These are phyloP conservation scores for Monsonia emarginata DNA, from an alignment of 441 rosid genomes.

Conservation along the genomic window DNA sequence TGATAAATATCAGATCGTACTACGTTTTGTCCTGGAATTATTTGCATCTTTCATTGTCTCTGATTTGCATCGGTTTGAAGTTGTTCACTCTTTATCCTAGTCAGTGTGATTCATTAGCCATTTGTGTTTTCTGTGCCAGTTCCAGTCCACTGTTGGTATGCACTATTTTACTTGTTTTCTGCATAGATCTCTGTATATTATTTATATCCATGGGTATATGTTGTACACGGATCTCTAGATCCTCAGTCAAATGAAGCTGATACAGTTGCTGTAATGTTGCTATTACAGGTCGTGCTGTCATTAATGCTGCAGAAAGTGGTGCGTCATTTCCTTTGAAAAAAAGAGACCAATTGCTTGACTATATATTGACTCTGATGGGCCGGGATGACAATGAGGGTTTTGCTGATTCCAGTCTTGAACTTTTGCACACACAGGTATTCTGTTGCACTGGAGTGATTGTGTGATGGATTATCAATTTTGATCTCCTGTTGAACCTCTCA, in stretches of 20 bases:
- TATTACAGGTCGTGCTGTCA: conserved; percentile 79
- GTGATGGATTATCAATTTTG: not conserved
- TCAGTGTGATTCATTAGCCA: not conserved
- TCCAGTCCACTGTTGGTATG: not conserved
- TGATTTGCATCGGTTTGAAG: not conserved
- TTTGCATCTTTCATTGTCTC: not conserved
- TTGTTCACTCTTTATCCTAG: not conserved
- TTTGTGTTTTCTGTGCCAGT: not conserved
- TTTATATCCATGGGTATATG: not conserved
- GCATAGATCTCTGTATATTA: not conserved
- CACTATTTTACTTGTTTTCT: not conserved
- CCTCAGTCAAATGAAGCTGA: conserved; percentile 20
- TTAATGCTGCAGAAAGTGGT: conserved; percentile 86
- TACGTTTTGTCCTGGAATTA: not conserved
- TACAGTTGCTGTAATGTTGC: conserved; percentile 9
- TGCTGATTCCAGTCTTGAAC: conserved; percentile 87
- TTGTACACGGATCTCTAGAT: conserved; percentile 7
- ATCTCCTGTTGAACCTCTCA: not conserved
- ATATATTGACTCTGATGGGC: conserved; percentile 92
- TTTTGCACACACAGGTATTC: conserved; percentile 74
- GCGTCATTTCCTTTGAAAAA: conserved; percentile 77
- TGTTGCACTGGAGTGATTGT: conserved; percentile 19
- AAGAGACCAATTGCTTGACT: conserved; percentile 84
- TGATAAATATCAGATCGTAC: not conserved
- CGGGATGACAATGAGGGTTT: conserved; percentile 72